Base-by-base conservation (phyloP, 1,284 basidiomycete genomes). In the Neonothopanus nambi region DNA sequence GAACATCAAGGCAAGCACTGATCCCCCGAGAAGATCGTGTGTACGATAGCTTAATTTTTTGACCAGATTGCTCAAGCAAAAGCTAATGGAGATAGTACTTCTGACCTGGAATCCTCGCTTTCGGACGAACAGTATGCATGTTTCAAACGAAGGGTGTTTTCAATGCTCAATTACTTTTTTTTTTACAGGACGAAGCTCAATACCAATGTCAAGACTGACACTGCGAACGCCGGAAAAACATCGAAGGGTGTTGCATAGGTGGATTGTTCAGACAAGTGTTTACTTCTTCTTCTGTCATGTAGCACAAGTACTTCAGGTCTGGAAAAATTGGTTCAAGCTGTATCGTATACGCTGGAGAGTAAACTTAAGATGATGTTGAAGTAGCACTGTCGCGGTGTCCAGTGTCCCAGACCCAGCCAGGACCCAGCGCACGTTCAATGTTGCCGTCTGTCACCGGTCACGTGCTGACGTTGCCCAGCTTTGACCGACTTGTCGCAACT, bases 181-280 rank as follows among this genome's bases (percentile, higher is more conserved):
- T 35, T 21, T 26, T 50, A 11, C 37, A 66, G 66, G 61, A 67
- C 52, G 39, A 75, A 75, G 61, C 63, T 74, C 23, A 64, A 30
- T 38, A 73, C 52, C 24, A 72, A 75, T 63, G 70, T 74, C 59
- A 63, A 64, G n/a, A 65, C 64, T 15, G 72, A 76, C 59, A 51
- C 44, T 46, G 58, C 60, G 47, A 68, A 59, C 50, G 70, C 68
- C 23, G 73, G 73, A 18, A 33, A 61, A 52, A 48, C 67, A 1
- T 72, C 72, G 26, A 39, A 71, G 57, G 66, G 68, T 47, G 71
- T 71, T 35, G 59, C 50, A 38, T 60, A 55, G 49, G 35, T 15
- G 5, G 26, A 11, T 28, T 28, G 5, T 28, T 11, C 26, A 28
- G 26, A 28, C 5, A 28, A 28, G 26, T 28, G 5, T 28, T 28